Percentiles rank a stretch among this genome's conserved stretches.
Evolutionary conservation across 768 basidiomycete genomes (phyloP).

Genomic region (Serendipita sp.): DNA sequence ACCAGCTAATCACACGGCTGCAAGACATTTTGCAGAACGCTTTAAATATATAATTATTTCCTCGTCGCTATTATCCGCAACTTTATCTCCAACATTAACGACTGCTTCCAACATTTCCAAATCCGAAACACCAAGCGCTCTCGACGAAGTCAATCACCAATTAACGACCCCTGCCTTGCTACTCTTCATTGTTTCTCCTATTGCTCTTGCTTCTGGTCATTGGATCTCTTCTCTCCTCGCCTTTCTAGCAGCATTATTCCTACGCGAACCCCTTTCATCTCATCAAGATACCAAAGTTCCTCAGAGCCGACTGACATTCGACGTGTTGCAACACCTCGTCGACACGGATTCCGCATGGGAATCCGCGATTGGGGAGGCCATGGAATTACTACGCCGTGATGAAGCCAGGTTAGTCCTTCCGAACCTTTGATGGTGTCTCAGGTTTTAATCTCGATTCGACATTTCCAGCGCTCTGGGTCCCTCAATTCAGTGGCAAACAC

Average conservation of each 20-base stretch:
- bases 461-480: conserved; percentile 15
- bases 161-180: conserved; percentile 19
- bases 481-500: conserved; percentile 34
- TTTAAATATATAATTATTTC: conserved; percentile 79
- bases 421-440: not conserved
- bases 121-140: conserved; percentile 22
- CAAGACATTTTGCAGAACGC: conserved; percentile 43
- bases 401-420: conserved; percentile 39
- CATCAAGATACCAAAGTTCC: not conserved
- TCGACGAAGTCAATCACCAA: conserved; percentile 30
- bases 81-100: conserved; percentile 29
- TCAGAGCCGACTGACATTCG: conserved; percentile 30
- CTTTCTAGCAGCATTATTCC: conserved; percentile 7
- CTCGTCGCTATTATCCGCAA: conserved; percentile 52
- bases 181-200: conserved; percentile 1
- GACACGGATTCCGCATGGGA: conserved; percentile 59
- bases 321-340: conserved; percentile 51
- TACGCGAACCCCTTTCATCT: conserved; percentile 1
- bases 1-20: conserved; percentile 8
- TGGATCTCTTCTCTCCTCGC: conserved; percentile 3
- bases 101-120: conserved; percentile 14
- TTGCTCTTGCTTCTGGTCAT: conserved; percentile 14
- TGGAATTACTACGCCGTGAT: conserved; percentile 49
- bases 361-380: conserved; percentile 51
- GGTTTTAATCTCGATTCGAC: conserved; percentile 1